Percentiles rank a stretch among this genome's conserved stretches.
phyloP scores from a whole-genome alignment of 1,284 basidiomycete species.

The Boletus semigastroideus region DNA sequence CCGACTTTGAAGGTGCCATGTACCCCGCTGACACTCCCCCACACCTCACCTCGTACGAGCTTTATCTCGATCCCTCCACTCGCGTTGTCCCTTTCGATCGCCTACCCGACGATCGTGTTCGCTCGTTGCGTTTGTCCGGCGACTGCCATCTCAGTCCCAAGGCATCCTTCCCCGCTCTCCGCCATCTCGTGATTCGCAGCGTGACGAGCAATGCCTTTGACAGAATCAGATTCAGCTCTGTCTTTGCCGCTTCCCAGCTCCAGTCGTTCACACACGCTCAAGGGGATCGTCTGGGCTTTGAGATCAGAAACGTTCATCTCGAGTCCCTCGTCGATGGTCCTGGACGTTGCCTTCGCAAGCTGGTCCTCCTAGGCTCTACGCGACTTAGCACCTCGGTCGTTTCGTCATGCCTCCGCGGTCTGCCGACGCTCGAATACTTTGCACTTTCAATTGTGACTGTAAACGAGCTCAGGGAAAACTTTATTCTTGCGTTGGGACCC shows the following conservation, averaged over 20 bases:
- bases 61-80: slow-evolving; percentile 34
- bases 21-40: slow-evolving; percentile 31
- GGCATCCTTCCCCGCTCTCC: slow-evolving; percentile 28
- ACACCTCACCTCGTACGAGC: slow-evolving; percentile 35
- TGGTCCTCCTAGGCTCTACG: slow-evolving; percentile 40
- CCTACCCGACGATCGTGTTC: slow-evolving; percentile 26
- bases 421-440: slow-evolving; percentile 38
- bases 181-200: slow-evolving; percentile 33
- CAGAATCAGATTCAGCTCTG: slow-evolving; percentile 26
- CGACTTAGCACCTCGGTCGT: slow-evolving; percentile 35
- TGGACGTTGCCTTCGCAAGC: slow-evolving; percentile 31
- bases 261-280: slow-evolving; percentile 38
- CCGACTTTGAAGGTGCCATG: slow-evolving; percentile 41
- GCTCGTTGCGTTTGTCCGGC: slow-evolving; percentile 39
- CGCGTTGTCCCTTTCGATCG: slow-evolving; percentile 33
- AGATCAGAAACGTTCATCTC: slow-evolving; percentile 38
- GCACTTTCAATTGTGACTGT: slow-evolving; percentile 40
- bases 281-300: slow-evolving; percentile 38
- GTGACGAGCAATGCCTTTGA: slow-evolving; percentile 42
- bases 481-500: slow-evolving; percentile 35
- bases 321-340: slow-evolving; percentile 31
- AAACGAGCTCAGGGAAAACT: slow-evolving; percentile 36
- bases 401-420: slow-evolving; percentile 28
- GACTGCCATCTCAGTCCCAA: slow-evolving; percentile 26
- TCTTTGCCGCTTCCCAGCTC: slow-evolving; percentile 31